A percentile compares a stretch with the other conserved stretches of the same genome.
These are phyloP conservation scores for Ambrosia artemisiifolia DNA, from an alignment of 129 eudicot genomes.

Conservation along the genomic window DNA sequence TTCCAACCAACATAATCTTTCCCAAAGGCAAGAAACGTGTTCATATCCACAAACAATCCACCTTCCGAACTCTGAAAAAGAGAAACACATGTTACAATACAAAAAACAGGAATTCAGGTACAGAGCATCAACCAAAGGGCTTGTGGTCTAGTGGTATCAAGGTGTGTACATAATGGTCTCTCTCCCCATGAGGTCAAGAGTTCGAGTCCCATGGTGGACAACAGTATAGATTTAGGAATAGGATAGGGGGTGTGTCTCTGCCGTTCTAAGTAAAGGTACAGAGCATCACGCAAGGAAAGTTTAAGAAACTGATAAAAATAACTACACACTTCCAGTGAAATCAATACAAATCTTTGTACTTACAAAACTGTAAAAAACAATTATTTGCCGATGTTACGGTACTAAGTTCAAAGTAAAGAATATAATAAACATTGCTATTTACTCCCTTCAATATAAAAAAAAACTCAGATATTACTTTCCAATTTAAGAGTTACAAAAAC, in stretches of 20 bases:
- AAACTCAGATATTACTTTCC: not conserved
- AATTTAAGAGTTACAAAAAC: not conserved
- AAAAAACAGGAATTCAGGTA: not conserved
- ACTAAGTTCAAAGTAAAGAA: not conserved
- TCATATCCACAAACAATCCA: constrained; percentile 83
- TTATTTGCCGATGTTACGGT: not conserved
- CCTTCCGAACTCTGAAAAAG: constrained; percentile 77
- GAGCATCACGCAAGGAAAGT: not conserved
- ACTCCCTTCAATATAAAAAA: not conserved
- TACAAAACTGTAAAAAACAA: not conserved
- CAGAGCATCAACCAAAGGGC: no score
- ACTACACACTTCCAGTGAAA: not conserved
- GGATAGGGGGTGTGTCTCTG: no score
- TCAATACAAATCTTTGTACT: not conserved
- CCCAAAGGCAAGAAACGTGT: constrained; percentile 87
- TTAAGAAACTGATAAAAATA: not conserved
- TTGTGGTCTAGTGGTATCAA: no score
- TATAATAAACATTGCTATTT: not conserved
- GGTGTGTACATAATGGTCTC: no score
- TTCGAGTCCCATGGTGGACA: no score
- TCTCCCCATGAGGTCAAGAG: no score
- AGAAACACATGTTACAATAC: constrained; percentile 11
- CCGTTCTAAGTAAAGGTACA: not conserved
- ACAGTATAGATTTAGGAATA: no score
- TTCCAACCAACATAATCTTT: constrained; percentile 83